These are phyloP conservation scores for Talaromyces sp. DNA, from an alignment of 2,329 filamentous ascomycete species.

Conservation along the genomic window DNA sequence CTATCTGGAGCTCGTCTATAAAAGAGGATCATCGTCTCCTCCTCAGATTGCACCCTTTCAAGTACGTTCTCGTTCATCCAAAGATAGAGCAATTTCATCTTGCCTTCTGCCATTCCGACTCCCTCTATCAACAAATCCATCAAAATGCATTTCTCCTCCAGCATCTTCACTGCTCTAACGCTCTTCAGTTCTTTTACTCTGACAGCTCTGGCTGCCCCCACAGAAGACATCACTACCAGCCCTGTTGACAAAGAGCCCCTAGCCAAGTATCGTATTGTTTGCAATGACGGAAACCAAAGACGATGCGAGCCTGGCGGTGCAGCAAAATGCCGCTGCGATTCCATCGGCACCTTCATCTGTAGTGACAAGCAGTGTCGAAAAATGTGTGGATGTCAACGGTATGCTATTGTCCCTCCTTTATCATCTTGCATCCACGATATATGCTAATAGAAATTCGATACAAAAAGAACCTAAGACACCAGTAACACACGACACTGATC, in stretches of 20 bases:
- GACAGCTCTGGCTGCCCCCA: neutral
- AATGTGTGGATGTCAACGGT: constrained; percentile 5
- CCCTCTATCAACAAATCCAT: neutral
- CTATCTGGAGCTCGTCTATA: neutral
- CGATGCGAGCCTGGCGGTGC: neutral
- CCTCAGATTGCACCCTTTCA: neutral
- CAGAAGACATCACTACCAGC: neutral
- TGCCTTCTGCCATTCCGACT: neutral
- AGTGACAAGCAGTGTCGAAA: neutral
- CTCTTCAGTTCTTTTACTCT: constrained; percentile 6
- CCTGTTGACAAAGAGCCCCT: neutral
- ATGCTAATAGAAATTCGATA: neutral
- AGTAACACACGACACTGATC: neutral
- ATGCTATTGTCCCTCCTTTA: neutral
- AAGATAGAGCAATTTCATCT: neutral
- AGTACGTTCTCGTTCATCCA: constrained; percentile 4
- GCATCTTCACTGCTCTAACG: constrained; percentile 2
- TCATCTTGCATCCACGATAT: neutral
- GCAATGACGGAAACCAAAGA: constrained; percentile 4
- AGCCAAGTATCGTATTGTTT: constrained; percentile 5
- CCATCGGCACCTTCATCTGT: constrained; percentile 3
- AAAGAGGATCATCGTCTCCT: neutral
- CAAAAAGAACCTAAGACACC: neutral
- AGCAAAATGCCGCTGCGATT: constrained; percentile 8
- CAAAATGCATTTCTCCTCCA: constrained; percentile 9